phyloP scores from a whole-genome alignment of 352 stramenopile species.

The Phytophthora crassamura region DNA sequence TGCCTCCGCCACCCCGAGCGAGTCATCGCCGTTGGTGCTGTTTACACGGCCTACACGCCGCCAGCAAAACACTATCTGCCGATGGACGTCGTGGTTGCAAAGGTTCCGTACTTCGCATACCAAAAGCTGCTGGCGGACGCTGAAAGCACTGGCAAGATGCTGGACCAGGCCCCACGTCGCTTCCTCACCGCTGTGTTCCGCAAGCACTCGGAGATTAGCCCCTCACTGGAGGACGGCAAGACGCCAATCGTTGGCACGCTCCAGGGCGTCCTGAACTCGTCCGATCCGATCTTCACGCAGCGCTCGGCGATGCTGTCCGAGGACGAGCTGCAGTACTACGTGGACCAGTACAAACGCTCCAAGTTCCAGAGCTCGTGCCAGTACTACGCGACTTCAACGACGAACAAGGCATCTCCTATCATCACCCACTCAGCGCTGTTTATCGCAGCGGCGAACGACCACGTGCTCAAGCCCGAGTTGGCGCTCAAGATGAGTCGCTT shows the following conservation, averaged over 20 bases:
- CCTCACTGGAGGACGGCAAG: constrained; percentile 24
- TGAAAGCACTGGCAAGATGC: constrained; percentile 43
- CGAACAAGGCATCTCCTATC: constrained; percentile 37
- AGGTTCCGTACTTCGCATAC: constrained; percentile 69
- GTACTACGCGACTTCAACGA: constrained; percentile 68
- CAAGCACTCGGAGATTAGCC: constrained; percentile 44
- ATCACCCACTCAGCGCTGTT: constrained; percentile 67
- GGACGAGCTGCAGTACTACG: constrained; percentile 69
- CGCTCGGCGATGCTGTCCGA: constrained; percentile 56
- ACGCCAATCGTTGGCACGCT: constrained; percentile 36
- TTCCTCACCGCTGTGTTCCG: constrained; percentile 65
- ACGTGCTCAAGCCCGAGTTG: constrained; percentile 63
- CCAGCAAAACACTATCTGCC: constrained; percentile 44
- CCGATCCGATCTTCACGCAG: constrained; percentile 43
- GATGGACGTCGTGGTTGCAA: constrained; percentile 52
- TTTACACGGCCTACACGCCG: constrained; percentile 79
- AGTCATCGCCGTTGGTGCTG: constrained; percentile 54
- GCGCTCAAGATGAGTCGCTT: constrained; percentile 60
- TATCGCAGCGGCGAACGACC: constrained; percentile 63
- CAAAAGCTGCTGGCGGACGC: constrained; percentile 61
- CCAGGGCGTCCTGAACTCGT: constrained; percentile 38
- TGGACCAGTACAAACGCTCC: constrained; percentile 52
- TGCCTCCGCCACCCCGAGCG: constrained; percentile 70
- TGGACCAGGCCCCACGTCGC: constrained; percentile 49
- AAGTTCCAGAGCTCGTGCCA: constrained; percentile 68